A percentile compares a stretch with the other conserved stretches of the same genome.
Conservation (phyloP, 345 rosid genomes). For the Aquilaria sinensis region DNA sequence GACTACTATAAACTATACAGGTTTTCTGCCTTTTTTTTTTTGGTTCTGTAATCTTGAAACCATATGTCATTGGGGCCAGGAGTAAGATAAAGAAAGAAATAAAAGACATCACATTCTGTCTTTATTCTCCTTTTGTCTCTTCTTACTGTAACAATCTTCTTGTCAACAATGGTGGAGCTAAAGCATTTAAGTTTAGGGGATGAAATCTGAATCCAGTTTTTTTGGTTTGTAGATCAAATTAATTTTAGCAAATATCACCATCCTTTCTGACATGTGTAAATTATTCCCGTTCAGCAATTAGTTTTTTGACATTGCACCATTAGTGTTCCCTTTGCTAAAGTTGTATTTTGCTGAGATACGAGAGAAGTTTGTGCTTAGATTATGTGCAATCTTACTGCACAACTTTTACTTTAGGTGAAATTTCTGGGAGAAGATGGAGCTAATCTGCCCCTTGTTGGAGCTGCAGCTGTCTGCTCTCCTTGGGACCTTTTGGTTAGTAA, state of each 20-base stretch:
- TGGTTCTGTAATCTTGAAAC: no score
- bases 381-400: no score
- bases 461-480: constrained; percentile 77
- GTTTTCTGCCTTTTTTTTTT: no score
- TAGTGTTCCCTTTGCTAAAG: background rate
- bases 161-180: no score
- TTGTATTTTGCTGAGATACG: background rate
- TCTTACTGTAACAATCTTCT: no score
- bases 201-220: no score
- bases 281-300: background rate
- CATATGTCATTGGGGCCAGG: no score
- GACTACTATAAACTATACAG: background rate
- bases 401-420: constrained; percentile 51
- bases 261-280: background rate
- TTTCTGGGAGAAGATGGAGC: constrained; percentile 88
- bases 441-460: constrained; percentile 64
- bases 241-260: background rate
- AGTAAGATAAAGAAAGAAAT: no score
- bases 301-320: background rate
- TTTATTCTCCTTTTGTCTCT: no score
- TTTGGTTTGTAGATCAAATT: background rate
- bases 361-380: background rate
- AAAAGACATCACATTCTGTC: no score
- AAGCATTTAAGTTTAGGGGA: no score
- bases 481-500: constrained; percentile 92